Base-by-base conservation (phyloP, 2,329 filamentous ascomycete genomes). In the Aureobasidium sp. region DNA sequence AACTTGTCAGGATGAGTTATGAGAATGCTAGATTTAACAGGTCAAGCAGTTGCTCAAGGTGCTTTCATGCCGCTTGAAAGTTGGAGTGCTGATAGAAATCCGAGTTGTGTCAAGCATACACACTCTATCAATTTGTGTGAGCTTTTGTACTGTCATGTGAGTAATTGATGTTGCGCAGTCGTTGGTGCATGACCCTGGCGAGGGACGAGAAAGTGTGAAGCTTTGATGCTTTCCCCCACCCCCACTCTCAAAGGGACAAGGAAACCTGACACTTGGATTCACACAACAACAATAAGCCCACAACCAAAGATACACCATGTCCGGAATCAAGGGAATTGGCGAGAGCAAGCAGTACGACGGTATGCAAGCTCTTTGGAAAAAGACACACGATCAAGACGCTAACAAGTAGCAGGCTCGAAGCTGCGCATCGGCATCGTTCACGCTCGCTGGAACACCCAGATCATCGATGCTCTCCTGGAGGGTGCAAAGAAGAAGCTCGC, bases 381-480 rank as follows among this genome's bases (percentile, higher is more conserved):
- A 56, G 51, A 27, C 48, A 57, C 27, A 55, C 3, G 22, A 25
- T 2, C 22, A 29, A 14, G n/a, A 61, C 64, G 56, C 66, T 66
- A 48, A 70, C 59, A 44, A 61, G 25, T 25, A 9, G 20, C 41
- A 81, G 78, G 79, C 67, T 77, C 77, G 11, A 81, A 80, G 71
- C 84, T 99, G 66, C 90, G 94, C 72, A 87, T 99, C 73, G 93
- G 89, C 73, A 97, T 99, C 73, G 84, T 99, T 63, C 94, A 97
- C 78, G 93, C 93, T 63, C 87, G 94, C 70, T 99, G 94, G 94
- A 99, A 99, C 79, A 82, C 82, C 67, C 83, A 82, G 67, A 90
- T 99, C 73, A 96, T 97, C 76, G 86, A 89, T 63, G 86, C 91
- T 59, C 86, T 99, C 62, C 82, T 99, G 64, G 80, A 83, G 58